Percentiles rank a stretch among this genome's conserved stretches.
Conservation (phyloP, 176 grass and related monocot genomes). For the Neostapfia colusana region DNA sequence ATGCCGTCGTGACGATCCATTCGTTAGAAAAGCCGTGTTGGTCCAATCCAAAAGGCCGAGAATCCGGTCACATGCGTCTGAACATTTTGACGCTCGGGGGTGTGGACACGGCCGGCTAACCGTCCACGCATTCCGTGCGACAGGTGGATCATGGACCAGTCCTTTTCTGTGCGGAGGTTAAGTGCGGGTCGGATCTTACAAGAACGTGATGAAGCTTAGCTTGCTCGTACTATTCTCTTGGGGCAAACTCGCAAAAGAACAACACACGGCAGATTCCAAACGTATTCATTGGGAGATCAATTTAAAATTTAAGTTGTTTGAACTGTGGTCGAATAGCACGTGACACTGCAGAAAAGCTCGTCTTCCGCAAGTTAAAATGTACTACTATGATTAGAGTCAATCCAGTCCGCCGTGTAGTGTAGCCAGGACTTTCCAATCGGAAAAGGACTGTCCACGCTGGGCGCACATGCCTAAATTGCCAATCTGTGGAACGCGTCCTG, state of each 20-base stretch:
- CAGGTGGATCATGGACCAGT: background rate
- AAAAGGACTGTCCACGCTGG: background rate
- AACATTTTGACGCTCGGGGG: background rate
- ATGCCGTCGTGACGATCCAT: background rate
- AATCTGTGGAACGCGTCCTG: background rate
- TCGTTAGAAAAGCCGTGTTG: background rate
- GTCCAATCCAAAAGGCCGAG: background rate
- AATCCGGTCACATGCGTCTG: conserved; percentile 21
- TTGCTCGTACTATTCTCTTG: background rate
- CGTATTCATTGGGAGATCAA: background rate
- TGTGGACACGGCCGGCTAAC: background rate
- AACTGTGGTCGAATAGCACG: too few relatives aligned
- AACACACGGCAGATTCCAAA: background rate
- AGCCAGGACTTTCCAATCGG: background rate
- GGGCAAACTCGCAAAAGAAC: background rate
- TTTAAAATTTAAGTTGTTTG: background rate
- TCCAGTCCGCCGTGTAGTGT: background rate
- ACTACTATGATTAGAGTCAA: background rate
- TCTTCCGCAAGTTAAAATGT: background rate
- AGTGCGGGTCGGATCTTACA: background rate
- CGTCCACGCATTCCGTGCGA: background rate
- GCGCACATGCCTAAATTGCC: background rate
- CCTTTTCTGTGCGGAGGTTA: background rate
- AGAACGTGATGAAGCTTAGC: background rate
- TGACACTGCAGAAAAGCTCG: too few relatives aligned